Percentiles rank a stretch among this genome's conserved stretches.
These are phyloP conservation scores for Talaromyces islandicus DNA, from an alignment of 2,329 filamentous ascomycete genomes.

Conservation along the genomic window DNA sequence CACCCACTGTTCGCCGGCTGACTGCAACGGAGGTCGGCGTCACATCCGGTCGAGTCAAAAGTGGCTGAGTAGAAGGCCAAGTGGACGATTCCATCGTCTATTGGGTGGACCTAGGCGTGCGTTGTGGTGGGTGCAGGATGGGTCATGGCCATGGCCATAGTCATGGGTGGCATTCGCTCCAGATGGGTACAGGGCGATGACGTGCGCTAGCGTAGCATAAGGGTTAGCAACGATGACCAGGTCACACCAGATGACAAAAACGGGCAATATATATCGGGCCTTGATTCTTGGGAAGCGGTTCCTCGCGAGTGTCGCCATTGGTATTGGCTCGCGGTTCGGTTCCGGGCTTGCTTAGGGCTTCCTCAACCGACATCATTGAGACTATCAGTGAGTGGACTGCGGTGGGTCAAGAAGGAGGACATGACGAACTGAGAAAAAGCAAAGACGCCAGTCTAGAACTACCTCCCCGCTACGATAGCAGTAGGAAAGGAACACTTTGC, in stretches of 20 bases:
- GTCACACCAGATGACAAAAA: background rate
- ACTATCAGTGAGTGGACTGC: background rate
- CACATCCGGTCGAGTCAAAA: background rate
- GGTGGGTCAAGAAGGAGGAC: background rate
- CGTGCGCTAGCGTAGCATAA: background rate
- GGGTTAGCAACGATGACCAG: background rate
- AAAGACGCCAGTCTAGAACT: background rate
- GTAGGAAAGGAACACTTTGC: background rate
- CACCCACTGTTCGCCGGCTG: background rate
- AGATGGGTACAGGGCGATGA: background rate
- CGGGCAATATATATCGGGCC: background rate
- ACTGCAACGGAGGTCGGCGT: background rate
- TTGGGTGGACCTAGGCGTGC: background rate
- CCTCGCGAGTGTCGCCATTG: background rate
- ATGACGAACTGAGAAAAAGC: background rate
- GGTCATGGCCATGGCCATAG: background rate
- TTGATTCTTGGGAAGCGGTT: background rate
- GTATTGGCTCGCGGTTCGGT: background rate
- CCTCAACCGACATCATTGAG: background rate
- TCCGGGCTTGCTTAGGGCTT: background rate
- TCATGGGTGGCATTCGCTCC: background rate
- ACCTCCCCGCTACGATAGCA: background rate
- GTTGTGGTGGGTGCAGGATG: background rate
- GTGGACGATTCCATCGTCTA: background rate
- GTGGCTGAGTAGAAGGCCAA: background rate